These are phyloP conservation scores for Saturnispora mendoncae DNA, from an alignment of 805 yeast species.

Conservation along the genomic window DNA sequence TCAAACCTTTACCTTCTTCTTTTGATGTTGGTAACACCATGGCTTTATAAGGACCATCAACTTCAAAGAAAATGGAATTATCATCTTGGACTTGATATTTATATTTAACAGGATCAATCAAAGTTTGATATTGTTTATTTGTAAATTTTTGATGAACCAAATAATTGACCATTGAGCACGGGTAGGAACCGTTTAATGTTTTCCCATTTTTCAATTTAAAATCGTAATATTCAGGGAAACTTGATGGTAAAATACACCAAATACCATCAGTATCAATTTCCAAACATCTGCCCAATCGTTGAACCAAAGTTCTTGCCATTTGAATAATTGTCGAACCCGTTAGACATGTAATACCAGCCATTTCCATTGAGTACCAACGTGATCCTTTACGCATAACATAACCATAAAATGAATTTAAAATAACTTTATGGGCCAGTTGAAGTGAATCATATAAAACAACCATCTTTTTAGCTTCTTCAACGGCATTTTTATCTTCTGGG, in stretches of 20 bases:
- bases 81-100: constrained; percentile 75
- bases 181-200: constrained; percentile 70
- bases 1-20: constrained; percentile 94
- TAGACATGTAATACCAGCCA: constrained; percentile 98
- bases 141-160: constrained; percentile 87
- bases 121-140: constrained; percentile 86
- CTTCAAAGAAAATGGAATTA: constrained; percentile 93
- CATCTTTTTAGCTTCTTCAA: constrained; percentile 91
- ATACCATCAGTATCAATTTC: constrained; percentile 99
- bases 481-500: constrained; percentile 45
- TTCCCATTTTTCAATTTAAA: constrained; percentile 73
- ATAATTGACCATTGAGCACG: constrained; percentile 93
- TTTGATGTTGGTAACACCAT: constrained; percentile 96
- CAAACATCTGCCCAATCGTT: constrained; percentile 86
- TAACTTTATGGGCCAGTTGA: constrained; percentile 95
- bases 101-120: constrained; percentile 58
- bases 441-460: constrained; percentile 87
- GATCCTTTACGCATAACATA: constrained; percentile 99
- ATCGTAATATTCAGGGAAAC: constrained; percentile 84
- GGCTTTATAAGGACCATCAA: constrained; percentile 97
- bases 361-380: constrained; percentile 98
- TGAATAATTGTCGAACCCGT: constrained; percentile 98
- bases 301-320: constrained; percentile 89
- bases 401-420: constrained; percentile 93
- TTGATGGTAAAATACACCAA: constrained; percentile 93